Evolutionary conservation across 1,284 basidiomycete species (phyloP).

Genomic region (Ustilago nuda): DNA sequence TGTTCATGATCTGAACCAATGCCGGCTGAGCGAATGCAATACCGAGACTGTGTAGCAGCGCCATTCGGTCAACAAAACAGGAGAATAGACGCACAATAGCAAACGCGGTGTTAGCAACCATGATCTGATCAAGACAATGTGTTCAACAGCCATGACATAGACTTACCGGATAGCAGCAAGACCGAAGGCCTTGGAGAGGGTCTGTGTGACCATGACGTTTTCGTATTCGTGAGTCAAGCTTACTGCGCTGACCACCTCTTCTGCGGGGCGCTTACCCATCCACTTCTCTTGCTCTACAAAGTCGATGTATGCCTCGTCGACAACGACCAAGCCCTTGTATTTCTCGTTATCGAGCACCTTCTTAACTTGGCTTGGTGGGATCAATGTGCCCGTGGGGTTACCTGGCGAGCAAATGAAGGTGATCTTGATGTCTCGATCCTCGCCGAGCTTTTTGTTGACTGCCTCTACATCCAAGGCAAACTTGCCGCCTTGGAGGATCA

Average conservation of each 20-base stretch:
- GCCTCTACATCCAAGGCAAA: conserved; percentile 76
- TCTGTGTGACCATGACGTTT: conserved; percentile 94
- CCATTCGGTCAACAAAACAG: no score
- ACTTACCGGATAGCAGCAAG: conserved; percentile 82
- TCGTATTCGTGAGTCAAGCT: conserved; percentile 81
- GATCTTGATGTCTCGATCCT: conserved; percentile 78
- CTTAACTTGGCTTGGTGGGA: conserved; percentile 79
- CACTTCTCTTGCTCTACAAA: conserved; percentile 73
- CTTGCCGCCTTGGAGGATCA: conserved; percentile 79
- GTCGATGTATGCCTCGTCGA: conserved; percentile 98
- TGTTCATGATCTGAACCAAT: conserved; percentile 89
- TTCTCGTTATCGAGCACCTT: conserved; percentile 81
- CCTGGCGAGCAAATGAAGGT: conserved; percentile 97
- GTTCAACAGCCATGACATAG: no score
- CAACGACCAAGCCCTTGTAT: conserved; percentile 90
- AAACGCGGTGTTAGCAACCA: neutral
- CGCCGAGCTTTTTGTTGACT: conserved; percentile 46
- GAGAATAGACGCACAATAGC: no score
- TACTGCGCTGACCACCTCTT: conserved; percentile 75
- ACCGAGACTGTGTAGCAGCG: conserved; percentile 75
- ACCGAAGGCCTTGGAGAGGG: conserved; percentile 94
- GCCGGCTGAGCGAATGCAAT: conserved; percentile 89
- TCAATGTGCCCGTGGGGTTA: conserved; percentile 92
- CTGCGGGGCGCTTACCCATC: conserved; percentile 46
- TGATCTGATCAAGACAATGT: neutral